Conservation (phyloP, 1,284 basidiomycete genomes). For the Amylostereum areolatum region DNA sequence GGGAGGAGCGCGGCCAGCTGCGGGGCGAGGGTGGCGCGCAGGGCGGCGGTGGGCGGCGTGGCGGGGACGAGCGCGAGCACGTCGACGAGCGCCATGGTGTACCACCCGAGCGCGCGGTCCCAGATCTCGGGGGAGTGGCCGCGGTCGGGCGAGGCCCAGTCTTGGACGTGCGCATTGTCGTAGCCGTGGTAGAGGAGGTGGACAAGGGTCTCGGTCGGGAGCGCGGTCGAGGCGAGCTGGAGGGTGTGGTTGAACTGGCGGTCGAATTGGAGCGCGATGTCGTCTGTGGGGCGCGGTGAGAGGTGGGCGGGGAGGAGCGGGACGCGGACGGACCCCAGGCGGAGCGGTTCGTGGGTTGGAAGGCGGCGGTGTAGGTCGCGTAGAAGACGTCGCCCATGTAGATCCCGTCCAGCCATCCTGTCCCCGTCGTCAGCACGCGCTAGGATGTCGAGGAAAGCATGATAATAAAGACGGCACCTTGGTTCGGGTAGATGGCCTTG, state of each 20-base stretch:
- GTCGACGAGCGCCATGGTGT: slow-evolving; percentile 44
- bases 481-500: slow-evolving; percentile 34
- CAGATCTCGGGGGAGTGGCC: slow-evolving; percentile 44
- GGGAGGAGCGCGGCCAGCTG: slow-evolving; percentile 29
- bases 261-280: slow-evolving; percentile 36
- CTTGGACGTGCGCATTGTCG: slow-evolving; percentile 33
- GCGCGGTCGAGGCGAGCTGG: slow-evolving; percentile 28
- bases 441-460: neutral
- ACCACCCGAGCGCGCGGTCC: slow-evolving; percentile 46
- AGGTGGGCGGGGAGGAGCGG: neutral
- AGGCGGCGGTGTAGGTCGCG: slow-evolving; percentile 31
- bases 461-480: slow-evolving; percentile 24
- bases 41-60: slow-evolving; percentile 20
- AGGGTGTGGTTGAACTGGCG: slow-evolving; percentile 39
- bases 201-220: slow-evolving; percentile 23
- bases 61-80: slow-evolving; percentile 33
- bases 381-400: slow-evolving; percentile 46
- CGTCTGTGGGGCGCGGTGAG: slow-evolving; percentile 20
- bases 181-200: slow-evolving; percentile 46
- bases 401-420: slow-evolving; percentile 43
- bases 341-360: slow-evolving; percentile 31
- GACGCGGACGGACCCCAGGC: slow-evolving; percentile 31
- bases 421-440: too few relatives aligned
- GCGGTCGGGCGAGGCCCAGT: slow-evolving; percentile 39
- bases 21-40: slow-evolving; percentile 24